Conservation (phyloP, 768 basidiomycete genomes). For the Boletus vinaceobasis region DNA sequence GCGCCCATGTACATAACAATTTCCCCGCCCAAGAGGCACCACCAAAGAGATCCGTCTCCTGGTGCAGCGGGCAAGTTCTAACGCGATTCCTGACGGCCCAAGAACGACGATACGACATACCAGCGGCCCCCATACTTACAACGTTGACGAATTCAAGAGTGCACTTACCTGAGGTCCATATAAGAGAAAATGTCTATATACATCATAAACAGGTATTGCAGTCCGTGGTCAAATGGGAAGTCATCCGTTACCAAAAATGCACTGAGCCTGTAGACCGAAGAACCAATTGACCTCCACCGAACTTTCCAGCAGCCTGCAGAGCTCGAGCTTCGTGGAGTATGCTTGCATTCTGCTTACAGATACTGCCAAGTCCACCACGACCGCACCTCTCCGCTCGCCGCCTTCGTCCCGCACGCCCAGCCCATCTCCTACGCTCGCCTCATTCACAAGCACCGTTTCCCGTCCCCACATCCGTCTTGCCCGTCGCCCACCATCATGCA, state of each 20-base stretch:
- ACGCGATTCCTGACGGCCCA: neutral
- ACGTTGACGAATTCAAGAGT: too few species aligned
- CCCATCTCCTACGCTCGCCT: constrained; percentile 25
- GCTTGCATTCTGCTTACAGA: too few species aligned
- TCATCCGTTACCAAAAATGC: neutral
- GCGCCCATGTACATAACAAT: too few species aligned
- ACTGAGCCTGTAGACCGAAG: neutral
- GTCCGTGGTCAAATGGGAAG: neutral
- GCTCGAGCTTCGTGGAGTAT: too few species aligned
- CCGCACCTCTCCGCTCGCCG: constrained; percentile 22
- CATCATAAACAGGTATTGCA: too few species aligned
- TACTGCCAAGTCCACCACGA: constrained; percentile 24
- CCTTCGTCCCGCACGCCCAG: constrained; percentile 13
- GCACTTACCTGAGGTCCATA: too few species aligned
- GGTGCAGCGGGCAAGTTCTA: neutral
- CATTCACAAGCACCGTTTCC: constrained; percentile 33
- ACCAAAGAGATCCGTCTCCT: neutral
- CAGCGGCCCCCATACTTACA: neutral
- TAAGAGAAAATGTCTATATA: too few species aligned
- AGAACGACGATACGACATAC: too few species aligned
- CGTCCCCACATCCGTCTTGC: constrained; percentile 7
- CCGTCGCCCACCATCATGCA: constrained; percentile 3
- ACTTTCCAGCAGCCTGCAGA: too few species aligned
- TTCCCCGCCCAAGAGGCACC: too few species aligned
- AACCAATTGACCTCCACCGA: neutral